A percentile compares a stretch with the other conserved stretches of the same genome.
These are phyloP conservation scores for Tritrichomonas foetus DNA, from an alignment of 208 protist genomes.

Conservation along the genomic window DNA sequence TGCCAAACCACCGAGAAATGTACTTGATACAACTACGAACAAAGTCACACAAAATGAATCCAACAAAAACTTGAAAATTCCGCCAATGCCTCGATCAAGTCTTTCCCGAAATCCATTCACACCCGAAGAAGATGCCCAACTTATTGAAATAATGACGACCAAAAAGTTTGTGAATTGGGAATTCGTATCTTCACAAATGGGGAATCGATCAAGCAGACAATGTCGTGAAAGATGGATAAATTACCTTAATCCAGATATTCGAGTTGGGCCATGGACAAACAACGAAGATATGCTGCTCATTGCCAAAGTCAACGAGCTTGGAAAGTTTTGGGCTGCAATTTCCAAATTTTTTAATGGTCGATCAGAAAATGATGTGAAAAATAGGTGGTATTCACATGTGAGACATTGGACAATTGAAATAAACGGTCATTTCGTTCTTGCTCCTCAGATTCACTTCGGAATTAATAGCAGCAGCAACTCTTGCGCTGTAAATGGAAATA, in stretches of 20 bases:
- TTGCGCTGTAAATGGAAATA: too few species aligned
- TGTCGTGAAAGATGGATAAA: slow-evolving; percentile 22
- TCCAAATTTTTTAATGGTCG: neutral
- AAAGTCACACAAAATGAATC: too few species aligned
- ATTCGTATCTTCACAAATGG: neutral
- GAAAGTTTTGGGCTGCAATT: neutral
- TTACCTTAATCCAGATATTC: slow-evolving; percentile 28
- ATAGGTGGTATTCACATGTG: too few species aligned
- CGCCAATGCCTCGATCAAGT: too few species aligned
- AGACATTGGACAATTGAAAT: too few species aligned
- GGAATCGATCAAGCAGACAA: neutral
- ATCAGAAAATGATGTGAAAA: neutral
- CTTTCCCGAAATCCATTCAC: too few species aligned
- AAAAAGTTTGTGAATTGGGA: neutral
- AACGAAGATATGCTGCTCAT: neutral
- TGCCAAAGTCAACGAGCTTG: neutral
- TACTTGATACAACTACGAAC: too few species aligned
- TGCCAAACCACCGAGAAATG: too few species aligned
- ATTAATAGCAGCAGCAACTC: too few species aligned
- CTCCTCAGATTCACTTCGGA: too few species aligned
- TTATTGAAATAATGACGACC: neutral
- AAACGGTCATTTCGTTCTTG: too few species aligned
- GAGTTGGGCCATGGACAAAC: neutral
- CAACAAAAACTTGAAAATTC: too few species aligned
- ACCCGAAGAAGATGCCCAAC: neutral